phyloP scores from a whole-genome alignment of 768 basidiomycete genomes.

The Lactarius tabidus region DNA sequence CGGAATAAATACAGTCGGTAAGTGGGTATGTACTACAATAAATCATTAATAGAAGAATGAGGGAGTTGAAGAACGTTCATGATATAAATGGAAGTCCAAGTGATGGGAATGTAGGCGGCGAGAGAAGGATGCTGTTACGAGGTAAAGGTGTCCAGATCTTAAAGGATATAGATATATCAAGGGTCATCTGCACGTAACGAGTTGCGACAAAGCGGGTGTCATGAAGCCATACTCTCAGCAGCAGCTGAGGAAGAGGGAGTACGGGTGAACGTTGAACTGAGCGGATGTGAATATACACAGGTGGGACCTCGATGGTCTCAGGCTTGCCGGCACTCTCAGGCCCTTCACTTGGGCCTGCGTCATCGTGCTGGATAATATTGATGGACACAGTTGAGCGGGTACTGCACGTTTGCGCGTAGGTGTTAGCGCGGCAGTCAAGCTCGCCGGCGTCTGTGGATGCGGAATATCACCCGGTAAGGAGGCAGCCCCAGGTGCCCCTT shows the following conservation, averaged over 20 bases:
- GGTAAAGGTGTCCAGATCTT: too few species aligned
- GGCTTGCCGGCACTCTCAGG: slow-evolving; percentile 37
- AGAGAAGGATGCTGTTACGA: too few species aligned
- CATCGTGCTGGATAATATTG: slow-evolving; percentile 82
- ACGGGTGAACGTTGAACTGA: background rate
- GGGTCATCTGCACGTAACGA: too few species aligned
- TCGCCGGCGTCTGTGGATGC: slow-evolving; percentile 26
- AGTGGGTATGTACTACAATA: too few species aligned
- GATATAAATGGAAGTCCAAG: too few species aligned
- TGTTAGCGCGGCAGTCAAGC: slow-evolving; percentile 30
- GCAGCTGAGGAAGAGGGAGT: background rate
- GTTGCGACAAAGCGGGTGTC: background rate
- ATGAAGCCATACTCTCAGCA: background rate
- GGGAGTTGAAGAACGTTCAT: too few species aligned
- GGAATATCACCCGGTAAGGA: slow-evolving; percentile 21
- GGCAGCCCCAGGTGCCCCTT: slow-evolving; percentile 38
- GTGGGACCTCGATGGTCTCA: slow-evolving; percentile 80
- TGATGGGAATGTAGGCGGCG: too few species aligned
- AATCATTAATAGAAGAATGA: too few species aligned
- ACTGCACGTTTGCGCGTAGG: slow-evolving; percentile 44
- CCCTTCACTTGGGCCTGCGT: slow-evolving; percentile 59
- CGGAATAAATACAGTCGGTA: too few species aligned
- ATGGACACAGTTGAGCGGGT: slow-evolving; percentile 59
- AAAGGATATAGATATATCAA: too few species aligned
- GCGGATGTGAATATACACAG: slow-evolving; percentile 68